Percentiles rank a stretch among this genome's conserved stretches.
Conservation (phyloP, 306 rosid genomes). For the Sesbania bispinosa region DNA sequence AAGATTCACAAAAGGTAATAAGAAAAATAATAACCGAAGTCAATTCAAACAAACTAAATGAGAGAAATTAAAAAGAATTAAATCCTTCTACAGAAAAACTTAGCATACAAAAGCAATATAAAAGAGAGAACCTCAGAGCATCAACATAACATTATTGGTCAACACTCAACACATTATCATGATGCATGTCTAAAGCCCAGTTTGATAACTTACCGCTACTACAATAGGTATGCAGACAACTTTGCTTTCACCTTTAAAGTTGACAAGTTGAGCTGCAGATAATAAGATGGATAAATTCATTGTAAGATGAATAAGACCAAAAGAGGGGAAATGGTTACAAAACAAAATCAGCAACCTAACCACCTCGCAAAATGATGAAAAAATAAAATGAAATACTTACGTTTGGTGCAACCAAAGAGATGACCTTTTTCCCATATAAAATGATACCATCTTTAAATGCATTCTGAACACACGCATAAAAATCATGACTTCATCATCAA, state of each 20-base stretch:
- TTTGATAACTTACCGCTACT: slow-evolving; percentile 58
- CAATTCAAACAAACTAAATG: no score
- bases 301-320: not conserved
- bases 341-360: not conserved
- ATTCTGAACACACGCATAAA: slow-evolving; percentile 30
- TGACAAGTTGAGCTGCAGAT: slow-evolving; percentile 73
- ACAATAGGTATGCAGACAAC: slow-evolving; percentile 71
- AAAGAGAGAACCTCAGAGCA: no score
- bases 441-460: slow-evolving; percentile 70
- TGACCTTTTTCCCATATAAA: slow-evolving; percentile 56
- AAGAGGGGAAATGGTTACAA: not conserved
- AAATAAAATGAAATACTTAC: slow-evolving; percentile 27
- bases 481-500: not conserved
- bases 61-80: no score
- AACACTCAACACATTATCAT: not conserved
- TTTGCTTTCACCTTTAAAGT: no score
- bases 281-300: not conserved
- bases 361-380: not conserved
- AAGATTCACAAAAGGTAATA: no score
- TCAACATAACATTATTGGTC: no score
- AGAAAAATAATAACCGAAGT: no score
- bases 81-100: no score
- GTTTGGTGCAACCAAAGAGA: slow-evolving; percentile 71
- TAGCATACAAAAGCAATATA: no score
- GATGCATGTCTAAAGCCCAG: not conserved